Conservation (phyloP, 176 grass and related monocot genomes). For the Olyra latifolia region DNA sequence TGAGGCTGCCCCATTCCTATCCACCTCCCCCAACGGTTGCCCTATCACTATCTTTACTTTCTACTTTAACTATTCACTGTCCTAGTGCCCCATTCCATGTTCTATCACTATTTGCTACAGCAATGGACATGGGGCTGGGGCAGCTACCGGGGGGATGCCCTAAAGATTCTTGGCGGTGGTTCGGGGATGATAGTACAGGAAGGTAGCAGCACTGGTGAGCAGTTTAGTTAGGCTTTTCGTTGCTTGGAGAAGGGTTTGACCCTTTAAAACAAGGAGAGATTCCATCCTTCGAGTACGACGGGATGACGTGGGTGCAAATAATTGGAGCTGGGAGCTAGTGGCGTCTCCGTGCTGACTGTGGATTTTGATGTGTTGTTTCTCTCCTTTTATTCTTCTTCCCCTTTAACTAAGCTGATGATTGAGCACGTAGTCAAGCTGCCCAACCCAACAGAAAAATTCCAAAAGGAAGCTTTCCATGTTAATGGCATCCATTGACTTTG, state of each 20-base stretch:
- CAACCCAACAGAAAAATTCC: neutral
- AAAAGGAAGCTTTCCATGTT: constrained; percentile 33
- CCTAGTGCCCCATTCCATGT: too few relatives aligned
- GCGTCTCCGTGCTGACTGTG: neutral
- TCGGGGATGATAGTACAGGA: neutral
- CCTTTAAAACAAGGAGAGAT: constrained; percentile 45
- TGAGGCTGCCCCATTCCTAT: too few relatives aligned
- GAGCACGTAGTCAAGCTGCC: constrained; percentile 11
- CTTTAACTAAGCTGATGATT: constrained; percentile 1
- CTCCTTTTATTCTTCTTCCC: neutral
- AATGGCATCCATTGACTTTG: constrained; percentile 5
- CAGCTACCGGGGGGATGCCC: too few relatives aligned
- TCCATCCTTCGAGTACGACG: constrained; percentile 19
- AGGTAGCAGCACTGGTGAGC: neutral
- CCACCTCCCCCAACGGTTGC: too few relatives aligned
- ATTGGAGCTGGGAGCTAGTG: constrained; percentile 43
- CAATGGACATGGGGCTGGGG: too few relatives aligned
- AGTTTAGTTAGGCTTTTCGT: constrained; percentile 20
- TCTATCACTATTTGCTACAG: too few relatives aligned
- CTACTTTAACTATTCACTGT: too few relatives aligned
- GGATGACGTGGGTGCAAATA: constrained; percentile 22
- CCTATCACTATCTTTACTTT: too few relatives aligned
- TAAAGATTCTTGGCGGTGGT: constrained; percentile 10
- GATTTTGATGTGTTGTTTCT: neutral
- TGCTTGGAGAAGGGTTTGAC: constrained; percentile 30